These are phyloP conservation scores for Yamadazyma spencermartinsiae DNA, from an alignment of 1,139 yeast genomes.

Conservation along the genomic window DNA sequence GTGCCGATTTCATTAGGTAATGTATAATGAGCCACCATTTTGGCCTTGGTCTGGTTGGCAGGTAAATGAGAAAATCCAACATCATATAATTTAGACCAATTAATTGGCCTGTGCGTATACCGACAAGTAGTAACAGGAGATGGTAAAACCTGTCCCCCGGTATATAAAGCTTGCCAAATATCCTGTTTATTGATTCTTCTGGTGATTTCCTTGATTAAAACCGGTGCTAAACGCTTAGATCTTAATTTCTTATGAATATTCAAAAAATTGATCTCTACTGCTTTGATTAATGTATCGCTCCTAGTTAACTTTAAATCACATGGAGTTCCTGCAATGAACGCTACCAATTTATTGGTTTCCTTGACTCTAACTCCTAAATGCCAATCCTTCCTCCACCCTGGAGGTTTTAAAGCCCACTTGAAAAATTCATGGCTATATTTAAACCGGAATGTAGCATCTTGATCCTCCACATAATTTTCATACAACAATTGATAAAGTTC, in stretches of 20 bases:
- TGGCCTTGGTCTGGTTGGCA: slow-evolving; percentile 67
- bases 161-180: slow-evolving; percentile 95
- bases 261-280: slow-evolving; percentile 90
- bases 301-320: slow-evolving; percentile 62
- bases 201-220: slow-evolving; percentile 89
- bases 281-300: slow-evolving; percentile 47
- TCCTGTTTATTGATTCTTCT: slow-evolving; percentile 81
- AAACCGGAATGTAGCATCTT: slow-evolving; percentile 88
- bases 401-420: slow-evolving; percentile 92
- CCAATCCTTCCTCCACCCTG: slow-evolving; percentile 91
- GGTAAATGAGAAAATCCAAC: slow-evolving; percentile 89
- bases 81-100: slow-evolving; percentile 86
- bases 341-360: slow-evolving; percentile 74
- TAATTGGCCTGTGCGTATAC: slow-evolving; percentile 90
- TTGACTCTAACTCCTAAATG: slow-evolving; percentile 90
- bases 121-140: slow-evolving; percentile 90
- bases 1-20: slow-evolving; percentile 61
- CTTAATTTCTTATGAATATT: slow-evolving; percentile 93
- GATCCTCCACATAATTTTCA: slow-evolving; percentile 92
- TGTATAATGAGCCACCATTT: slow-evolving; percentile 79
- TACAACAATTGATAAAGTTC: slow-evolving; percentile 80
- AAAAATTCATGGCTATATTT: slow-evolving; percentile 82
- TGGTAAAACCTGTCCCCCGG: slow-evolving; percentile 90
- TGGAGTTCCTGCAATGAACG: slow-evolving; percentile 91
- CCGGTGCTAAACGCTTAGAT: slow-evolving; percentile 92